Percentiles rank a stretch among this genome's conserved stretches.
These are phyloP conservation scores for Cladophialophora bantiana DNA, from an alignment of 2,329 filamentous ascomycete species.

Conservation along the genomic window DNA sequence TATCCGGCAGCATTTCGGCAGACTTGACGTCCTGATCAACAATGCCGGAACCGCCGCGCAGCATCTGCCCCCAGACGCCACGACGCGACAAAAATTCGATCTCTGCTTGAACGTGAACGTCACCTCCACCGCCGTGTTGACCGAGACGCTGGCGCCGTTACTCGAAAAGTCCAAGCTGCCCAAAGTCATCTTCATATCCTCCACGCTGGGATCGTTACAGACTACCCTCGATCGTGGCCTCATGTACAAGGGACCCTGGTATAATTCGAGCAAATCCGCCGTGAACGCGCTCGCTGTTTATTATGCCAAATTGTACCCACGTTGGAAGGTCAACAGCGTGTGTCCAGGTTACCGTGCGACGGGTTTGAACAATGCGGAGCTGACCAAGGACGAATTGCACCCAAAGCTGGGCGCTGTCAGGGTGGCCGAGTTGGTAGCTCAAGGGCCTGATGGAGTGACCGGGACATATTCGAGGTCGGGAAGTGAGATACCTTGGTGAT, in stretches of 20 bases:
- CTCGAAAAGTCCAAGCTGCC: conserved; percentile 36
- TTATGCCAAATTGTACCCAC: conserved; percentile 35
- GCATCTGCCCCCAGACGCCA: conserved; percentile 25
- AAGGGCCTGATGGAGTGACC: conserved; percentile 33
- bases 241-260: conserved; percentile 24
- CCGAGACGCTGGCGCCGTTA: conserved; percentile 34
- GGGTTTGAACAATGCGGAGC: conserved; percentile 22
- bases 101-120: conserved; percentile 41
- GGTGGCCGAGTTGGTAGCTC: conserved; percentile 35
- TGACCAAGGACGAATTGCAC: conserved; percentile 34
- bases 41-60: conserved; percentile 44
- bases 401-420: conserved; percentile 34
- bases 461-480: conserved; percentile 34
- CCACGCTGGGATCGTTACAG: conserved; percentile 29
- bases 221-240: conserved; percentile 23
- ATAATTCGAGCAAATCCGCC: conserved; percentile 35
- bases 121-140: conserved; percentile 37
- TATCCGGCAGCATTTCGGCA: conserved; percentile 45
- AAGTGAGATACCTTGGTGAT: conserved; percentile 37
- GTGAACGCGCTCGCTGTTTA: conserved; percentile 35
- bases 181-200: conserved; percentile 38
- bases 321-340: conserved; percentile 38
- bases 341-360: conserved; percentile 38
- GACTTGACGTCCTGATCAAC: conserved; percentile 48
- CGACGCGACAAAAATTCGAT: conserved; percentile 38